Evolutionary conservation across 169 alveolate species (phyloP).

Genomic region (Plasmodium fragile): DNA sequence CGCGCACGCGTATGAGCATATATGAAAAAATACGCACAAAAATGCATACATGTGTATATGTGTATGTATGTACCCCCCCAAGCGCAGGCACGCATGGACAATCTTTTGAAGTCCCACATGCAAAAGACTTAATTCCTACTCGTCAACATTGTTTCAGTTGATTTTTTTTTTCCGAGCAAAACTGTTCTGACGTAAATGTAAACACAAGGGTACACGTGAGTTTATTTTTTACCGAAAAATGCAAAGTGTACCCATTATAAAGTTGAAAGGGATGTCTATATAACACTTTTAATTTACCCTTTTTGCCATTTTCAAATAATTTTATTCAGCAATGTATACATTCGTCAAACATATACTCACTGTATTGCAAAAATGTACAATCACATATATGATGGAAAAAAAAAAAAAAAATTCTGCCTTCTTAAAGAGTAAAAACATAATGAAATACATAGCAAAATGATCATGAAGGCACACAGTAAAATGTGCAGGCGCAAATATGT

Average conservation of each 20-base stretch:
- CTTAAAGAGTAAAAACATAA: background rate
- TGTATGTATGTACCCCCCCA: background rate
- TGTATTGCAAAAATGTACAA: background rate
- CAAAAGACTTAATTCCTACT: background rate
- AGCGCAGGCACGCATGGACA: background rate
- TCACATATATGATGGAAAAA: background rate
- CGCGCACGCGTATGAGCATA: background rate
- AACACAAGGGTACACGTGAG: background rate
- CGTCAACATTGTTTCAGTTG: background rate
- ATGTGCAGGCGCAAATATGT: background rate
- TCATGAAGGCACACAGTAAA: no score
- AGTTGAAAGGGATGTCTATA: conserved; percentile 2
- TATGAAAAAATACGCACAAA: background rate
- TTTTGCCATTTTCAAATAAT: background rate
- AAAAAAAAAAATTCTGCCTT: background rate
- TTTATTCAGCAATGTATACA: background rate
- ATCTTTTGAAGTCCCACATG: background rate
- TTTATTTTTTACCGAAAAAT: background rate
- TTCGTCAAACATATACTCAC: background rate
- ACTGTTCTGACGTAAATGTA: background rate
- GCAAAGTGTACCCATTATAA: background rate
- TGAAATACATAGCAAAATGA: background rate
- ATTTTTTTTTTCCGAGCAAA: background rate
- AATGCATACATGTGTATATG: background rate
- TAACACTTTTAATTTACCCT: conserved; percentile 3